Conservation (phyloP, 768 basidiomycete species). For the Leccinum barrowsii region DNA sequence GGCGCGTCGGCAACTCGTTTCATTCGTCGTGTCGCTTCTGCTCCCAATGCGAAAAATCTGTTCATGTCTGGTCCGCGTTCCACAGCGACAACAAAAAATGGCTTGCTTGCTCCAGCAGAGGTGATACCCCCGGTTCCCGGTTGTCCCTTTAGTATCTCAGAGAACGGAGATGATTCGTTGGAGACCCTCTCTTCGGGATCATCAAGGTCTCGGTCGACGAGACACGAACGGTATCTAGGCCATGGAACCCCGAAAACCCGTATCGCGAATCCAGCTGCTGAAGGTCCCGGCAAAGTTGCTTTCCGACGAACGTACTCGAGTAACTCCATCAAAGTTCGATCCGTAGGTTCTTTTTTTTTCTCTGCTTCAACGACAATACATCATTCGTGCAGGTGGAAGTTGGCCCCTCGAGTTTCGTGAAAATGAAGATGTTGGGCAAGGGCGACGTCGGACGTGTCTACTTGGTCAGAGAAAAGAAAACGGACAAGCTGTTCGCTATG, state of each 20-base stretch:
- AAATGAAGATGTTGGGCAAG: slow-evolving; percentile 97
- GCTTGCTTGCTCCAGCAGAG: slow-evolving; percentile 70
- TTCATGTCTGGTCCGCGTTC: slow-evolving; percentile 64
- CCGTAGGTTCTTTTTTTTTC: slow-evolving; percentile 47
- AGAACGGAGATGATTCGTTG: slow-evolving; percentile 65
- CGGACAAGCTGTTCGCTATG: slow-evolving; percentile 95
- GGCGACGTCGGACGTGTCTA: slow-evolving; percentile 99
- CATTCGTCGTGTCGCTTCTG: slow-evolving; percentile 92
- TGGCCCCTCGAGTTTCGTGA: slow-evolving; percentile 88
- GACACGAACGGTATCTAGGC: slow-evolving; percentile 34
- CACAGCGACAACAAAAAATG: slow-evolving; percentile 66
- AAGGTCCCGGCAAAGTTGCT: slow-evolving; percentile 59
- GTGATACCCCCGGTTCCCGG: slow-evolving; percentile 53
- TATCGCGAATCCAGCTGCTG: slow-evolving; percentile 41
- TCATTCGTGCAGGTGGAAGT: slow-evolving; percentile 74
- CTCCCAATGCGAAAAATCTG: slow-evolving; percentile 92
- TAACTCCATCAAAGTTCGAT: slow-evolving; percentile 92
- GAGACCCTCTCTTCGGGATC: slow-evolving; percentile 79
- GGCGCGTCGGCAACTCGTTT: slow-evolving; percentile 80
- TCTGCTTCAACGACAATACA: background rate
- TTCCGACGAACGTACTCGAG: slow-evolving; percentile 96
- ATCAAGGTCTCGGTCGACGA: slow-evolving; percentile 51
- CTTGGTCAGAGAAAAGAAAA: slow-evolving; percentile 97
- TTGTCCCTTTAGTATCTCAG: slow-evolving; percentile 45
- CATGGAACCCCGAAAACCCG: slow-evolving; percentile 38